Evolutionary conservation across 805 yeast species (phyloP).

Genomic region (Yarrowia porcina): DNA sequence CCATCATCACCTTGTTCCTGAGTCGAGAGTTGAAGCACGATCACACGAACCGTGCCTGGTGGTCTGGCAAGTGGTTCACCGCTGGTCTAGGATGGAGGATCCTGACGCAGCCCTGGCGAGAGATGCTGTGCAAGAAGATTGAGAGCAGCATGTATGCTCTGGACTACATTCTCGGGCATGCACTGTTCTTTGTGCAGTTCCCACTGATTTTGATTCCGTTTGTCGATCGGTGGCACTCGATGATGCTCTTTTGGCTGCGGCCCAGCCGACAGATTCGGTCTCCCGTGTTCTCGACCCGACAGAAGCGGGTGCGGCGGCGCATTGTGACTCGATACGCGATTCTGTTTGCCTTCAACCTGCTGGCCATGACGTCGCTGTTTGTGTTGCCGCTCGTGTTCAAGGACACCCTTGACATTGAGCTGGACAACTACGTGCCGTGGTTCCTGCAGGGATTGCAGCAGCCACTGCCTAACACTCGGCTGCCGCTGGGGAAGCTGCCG

Average conservation of each 20-base stretch:
- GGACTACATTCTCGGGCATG: slow-evolving; percentile 83
- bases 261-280: slow-evolving; percentile 84
- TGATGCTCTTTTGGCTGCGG: slow-evolving; percentile 92
- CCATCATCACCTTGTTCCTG: slow-evolving; percentile 49
- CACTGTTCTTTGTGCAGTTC: slow-evolving; percentile 71
- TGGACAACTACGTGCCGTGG: slow-evolving; percentile 8
- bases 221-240: slow-evolving; percentile 86
- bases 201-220: slow-evolving; percentile 77
- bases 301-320: slow-evolving; percentile 48
- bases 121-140: slow-evolving; percentile 76
- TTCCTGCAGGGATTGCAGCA: slow-evolving; percentile 15
- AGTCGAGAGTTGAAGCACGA: slow-evolving; percentile 61
- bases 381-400: slow-evolving; percentile 6
- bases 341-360: background rate
- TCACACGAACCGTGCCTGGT: slow-evolving; percentile 66
- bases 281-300: slow-evolving; percentile 79
- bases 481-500: slow-evolving; percentile 16
- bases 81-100: slow-evolving; percentile 80
- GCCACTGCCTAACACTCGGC: slow-evolving; percentile 5
- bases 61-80: slow-evolving; percentile 48
- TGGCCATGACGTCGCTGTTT: slow-evolving; percentile 13
- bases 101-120: slow-evolving; percentile 81
- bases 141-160: slow-evolving; percentile 88
- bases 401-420: slow-evolving; percentile 7
- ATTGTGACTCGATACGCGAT: slow-evolving; percentile 14